Evolutionary conservation across 164 flowering plant species (phyloP).

Genomic region (Chloranthus sessilifolius): DNA sequence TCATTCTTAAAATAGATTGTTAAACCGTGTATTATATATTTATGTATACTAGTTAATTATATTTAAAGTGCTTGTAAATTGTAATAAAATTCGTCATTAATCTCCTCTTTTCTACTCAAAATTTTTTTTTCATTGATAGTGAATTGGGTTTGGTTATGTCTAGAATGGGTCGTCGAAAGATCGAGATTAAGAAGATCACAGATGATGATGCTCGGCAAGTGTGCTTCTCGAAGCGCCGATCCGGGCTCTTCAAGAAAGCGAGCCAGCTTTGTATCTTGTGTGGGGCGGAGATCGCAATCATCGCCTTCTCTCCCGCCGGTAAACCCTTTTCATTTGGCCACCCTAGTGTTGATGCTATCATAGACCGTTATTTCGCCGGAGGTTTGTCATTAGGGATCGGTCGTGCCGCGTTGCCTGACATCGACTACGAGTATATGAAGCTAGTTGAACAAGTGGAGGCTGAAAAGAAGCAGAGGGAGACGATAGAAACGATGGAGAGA

Average conservation of each 20-base stretch:
- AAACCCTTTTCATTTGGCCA: slow-evolving; percentile 15
- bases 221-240: slow-evolving; percentile 15
- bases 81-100: too few species aligned
- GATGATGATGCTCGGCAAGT: slow-evolving; percentile 10
- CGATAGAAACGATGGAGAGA: too few species aligned
- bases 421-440: neutral
- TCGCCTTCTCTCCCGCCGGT: slow-evolving; percentile 16
- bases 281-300: slow-evolving; percentile 12
- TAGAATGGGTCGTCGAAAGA: slow-evolving; percentile 13
- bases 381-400: neutral
- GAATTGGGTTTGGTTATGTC: slow-evolving; percentile 24
- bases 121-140: too few species aligned
- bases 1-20: too few species aligned
- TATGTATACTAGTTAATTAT: too few species aligned
- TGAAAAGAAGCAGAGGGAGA: slow-evolving; percentile 3
- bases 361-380: slow-evolving; percentile 1
- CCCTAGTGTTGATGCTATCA: slow-evolving; percentile 5
- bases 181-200: slow-evolving; percentile 10
- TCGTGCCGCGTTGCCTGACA: neutral
- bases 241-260: slow-evolving; percentile 14
- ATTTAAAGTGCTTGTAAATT: too few species aligned
- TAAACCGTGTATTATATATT: too few species aligned
- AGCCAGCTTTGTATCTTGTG: slow-evolving; percentile 16
- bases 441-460: slow-evolving; percentile 8
- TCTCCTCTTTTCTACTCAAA: too few species aligned